A percentile compares a stretch with the other conserved stretches of the same genome.
phyloP scores from a whole-genome alignment of 805 yeast genomes.

The Kodamaea neixiangensis region DNA sequence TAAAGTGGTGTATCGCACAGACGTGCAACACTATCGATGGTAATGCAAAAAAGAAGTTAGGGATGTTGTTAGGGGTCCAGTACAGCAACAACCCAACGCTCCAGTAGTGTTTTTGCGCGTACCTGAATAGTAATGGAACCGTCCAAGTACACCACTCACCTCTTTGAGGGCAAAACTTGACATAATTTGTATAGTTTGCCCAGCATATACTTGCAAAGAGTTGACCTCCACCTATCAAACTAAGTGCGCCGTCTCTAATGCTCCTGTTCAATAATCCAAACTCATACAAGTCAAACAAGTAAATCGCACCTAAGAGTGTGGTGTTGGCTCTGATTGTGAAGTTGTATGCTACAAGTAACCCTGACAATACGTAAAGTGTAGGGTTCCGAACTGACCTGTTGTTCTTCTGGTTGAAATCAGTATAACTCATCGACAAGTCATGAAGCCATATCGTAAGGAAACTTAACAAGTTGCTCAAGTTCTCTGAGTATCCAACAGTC shows the following conservation, averaged over 20 bases:
- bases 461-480: conserved; percentile 61
- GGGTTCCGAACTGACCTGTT: conserved; percentile 23
- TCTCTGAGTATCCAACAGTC: conserved; percentile 75
- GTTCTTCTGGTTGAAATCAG: conserved; percentile 17
- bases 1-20: conserved; percentile 41
- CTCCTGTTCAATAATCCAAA: conserved; percentile 18
- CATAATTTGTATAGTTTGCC: conserved; percentile 56
- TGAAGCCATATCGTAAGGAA: conserved; percentile 58
- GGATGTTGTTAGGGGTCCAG: conserved; percentile 80
- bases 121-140: conserved; percentile 63
- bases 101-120: conserved; percentile 85
- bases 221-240: conserved; percentile 57
- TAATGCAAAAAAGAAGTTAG: conserved; percentile 74
- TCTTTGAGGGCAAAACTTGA: conserved; percentile 63
- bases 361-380: conserved; percentile 46
- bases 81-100: conserved; percentile 75
- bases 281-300: conserved; percentile 53
- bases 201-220: conserved; percentile 48
- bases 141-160: conserved; percentile 73
- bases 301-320: conserved; percentile 68
- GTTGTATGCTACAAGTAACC: conserved; percentile 55
- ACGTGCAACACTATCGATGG: conserved; percentile 61
- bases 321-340: conserved; percentile 76
- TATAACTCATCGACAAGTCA: conserved; percentile 31
- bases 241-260: conserved; percentile 21